Conservation (phyloP, 2,329 filamentous ascomycete species). For the Madurella mycetomatis region DNA sequence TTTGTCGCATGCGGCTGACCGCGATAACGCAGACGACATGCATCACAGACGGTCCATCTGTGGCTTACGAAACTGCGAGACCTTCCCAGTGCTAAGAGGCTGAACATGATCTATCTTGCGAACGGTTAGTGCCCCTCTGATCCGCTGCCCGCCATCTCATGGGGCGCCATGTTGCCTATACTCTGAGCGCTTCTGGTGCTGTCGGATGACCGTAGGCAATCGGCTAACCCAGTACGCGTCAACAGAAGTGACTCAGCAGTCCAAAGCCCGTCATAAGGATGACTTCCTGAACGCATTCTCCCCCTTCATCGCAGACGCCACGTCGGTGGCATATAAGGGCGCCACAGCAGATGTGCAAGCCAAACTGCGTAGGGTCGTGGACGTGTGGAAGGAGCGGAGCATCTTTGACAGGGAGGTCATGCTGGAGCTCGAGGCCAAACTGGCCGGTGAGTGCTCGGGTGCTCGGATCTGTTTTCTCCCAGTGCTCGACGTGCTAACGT, state of each 20-base stretch:
- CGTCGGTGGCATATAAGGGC: slow-evolving; percentile 83
- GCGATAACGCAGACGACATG: slow-evolving; percentile 65
- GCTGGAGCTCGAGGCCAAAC: slow-evolving; percentile 69
- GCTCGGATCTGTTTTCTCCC: not conserved
- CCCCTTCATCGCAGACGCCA: slow-evolving; percentile 88
- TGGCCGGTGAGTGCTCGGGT: slow-evolving; percentile 60
- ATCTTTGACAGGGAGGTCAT: slow-evolving; percentile 83
- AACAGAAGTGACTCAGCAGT: slow-evolving; percentile 90
- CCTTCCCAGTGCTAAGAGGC: slow-evolving; percentile 74
- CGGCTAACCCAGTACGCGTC: slow-evolving; percentile 14
- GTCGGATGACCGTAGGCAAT: slow-evolving; percentile 14
- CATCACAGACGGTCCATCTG: slow-evolving; percentile 83
- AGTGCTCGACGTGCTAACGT: slow-evolving; percentile 15
- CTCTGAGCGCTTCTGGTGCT: slow-evolving; percentile 2
- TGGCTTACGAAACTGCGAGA: slow-evolving; percentile 91
- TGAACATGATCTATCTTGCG: slow-evolving; percentile 90
- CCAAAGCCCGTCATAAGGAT: slow-evolving; percentile 84
- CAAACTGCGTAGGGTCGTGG: slow-evolving; percentile 82
- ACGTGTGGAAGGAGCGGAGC: slow-evolving; percentile 83
- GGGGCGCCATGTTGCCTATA: not conserved
- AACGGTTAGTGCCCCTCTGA: slow-evolving; percentile 61
- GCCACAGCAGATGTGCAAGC: slow-evolving; percentile 79
- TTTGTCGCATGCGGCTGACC: slow-evolving; percentile 28
- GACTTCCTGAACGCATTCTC: slow-evolving; percentile 92
- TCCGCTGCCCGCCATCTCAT: not conserved